Conservation (phyloP, 805 yeast species). For the Saccharomycodes ludwigii region DNA sequence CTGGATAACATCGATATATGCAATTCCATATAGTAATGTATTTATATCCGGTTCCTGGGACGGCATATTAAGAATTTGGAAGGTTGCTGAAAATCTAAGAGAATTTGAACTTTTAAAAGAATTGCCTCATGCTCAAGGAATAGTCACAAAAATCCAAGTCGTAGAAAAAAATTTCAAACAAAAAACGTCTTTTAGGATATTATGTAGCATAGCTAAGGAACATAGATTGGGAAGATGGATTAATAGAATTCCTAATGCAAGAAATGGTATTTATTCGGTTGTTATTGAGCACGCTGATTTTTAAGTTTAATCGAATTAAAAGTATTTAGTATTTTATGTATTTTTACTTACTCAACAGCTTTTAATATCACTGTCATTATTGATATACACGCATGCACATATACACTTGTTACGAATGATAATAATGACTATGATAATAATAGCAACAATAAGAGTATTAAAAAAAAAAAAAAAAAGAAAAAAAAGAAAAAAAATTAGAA, state of each 20-base stretch:
- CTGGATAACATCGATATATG: conserved; percentile 72
- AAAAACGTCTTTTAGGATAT: conserved; percentile 39
- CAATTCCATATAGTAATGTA: conserved; percentile 74
- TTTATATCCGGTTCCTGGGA: conserved; percentile 84
- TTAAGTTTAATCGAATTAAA: no score
- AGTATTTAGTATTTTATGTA: neutral
- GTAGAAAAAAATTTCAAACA: conserved; percentile 42
- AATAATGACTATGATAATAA: neutral
- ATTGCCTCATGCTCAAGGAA: conserved; percentile 51
- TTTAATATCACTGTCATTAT: neutral
- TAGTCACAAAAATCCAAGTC: conserved; percentile 50
- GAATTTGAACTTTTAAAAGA: conserved; percentile 45
- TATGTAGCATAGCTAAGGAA: conserved; percentile 70
- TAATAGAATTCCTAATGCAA: conserved; percentile 45
- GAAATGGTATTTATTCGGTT: conserved; percentile 60
- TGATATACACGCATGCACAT: neutral
- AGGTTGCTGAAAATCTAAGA: conserved; percentile 50
- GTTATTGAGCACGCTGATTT: conserved; percentile 29
- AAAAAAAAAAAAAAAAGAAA: conserved; percentile 1
- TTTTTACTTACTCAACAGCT: neutral
- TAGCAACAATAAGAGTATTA: neutral
- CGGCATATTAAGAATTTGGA: conserved; percentile 73
- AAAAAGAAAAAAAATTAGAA: no score
- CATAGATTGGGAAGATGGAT: conserved; percentile 86
- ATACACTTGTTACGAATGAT: neutral